Base-by-base conservation (phyloP, 306 rosid species). In the Rosa persica region DNA sequence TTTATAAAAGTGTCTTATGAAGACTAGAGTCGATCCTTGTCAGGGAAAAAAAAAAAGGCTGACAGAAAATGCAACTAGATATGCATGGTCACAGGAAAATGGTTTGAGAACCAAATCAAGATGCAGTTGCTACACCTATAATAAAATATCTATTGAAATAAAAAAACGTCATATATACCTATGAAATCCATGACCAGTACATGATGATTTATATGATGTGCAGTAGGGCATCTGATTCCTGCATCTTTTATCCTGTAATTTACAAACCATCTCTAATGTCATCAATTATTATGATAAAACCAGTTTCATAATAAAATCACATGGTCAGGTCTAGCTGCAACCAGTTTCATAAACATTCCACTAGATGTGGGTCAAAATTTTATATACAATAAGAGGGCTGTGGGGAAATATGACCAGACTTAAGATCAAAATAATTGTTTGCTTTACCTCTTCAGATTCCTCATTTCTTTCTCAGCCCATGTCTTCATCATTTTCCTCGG, bases 391-490 rank as follows among this genome's bases (percentile, higher is more conserved):
- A 71, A 9, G 30, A 48, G 44, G 20, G 25, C 12, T 1, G 17
- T 2, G 3, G 25, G 27, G 6, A 19, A 7, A 19, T 54, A 19
- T 20, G 61, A 20, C 4, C 9, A 20, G 25, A 54, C 27, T 7
- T 19, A 25, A n/a, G 4, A 6, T 54, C 61, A 54, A 57, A 6
- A 22, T 57, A 57, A 20, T 55, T 54, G 54, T 55, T 55, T 6
- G 10, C 6, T 76, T 76, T 86, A 89, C 97, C 98, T 94, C 85
- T 82, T 34, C 70, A 94, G 92, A 81, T 94, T 92, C 82, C 94
- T 92, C 98, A 87, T 94, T 83, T 94, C 97, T 88, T 94, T 92
- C 84, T 94, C 98, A 1, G 96, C 98, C 98, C 96, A 92, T 69
- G 92, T 92, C 86, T 90, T 88, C 25, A 94, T 97, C 98, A 90